A percentile compares a stretch with the other conserved stretches of the same genome.
Evolutionary conservation across 2,329 filamentous ascomycete genomes (phyloP).

Genomic region (Aspergillus sp.): DNA sequence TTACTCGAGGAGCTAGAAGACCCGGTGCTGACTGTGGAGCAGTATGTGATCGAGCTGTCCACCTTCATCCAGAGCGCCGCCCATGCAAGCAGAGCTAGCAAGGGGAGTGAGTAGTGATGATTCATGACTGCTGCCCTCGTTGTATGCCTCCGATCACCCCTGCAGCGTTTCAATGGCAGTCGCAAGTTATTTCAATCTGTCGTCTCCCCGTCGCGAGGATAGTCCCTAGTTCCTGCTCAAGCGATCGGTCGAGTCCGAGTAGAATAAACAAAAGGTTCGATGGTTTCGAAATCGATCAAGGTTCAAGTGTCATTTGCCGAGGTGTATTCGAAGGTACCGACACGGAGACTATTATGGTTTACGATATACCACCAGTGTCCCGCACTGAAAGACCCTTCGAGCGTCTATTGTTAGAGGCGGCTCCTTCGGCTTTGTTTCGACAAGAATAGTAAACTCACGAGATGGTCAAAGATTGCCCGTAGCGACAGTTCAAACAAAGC

Average conservation of each 20-base stretch:
- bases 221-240: background rate
- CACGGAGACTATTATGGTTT: background rate
- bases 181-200: background rate
- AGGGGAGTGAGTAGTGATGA: conserved; percentile 24
- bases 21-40: conserved; percentile 52
- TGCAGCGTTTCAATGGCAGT: background rate
- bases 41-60: conserved; percentile 40
- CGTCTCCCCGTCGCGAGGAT: background rate
- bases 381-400: conserved; percentile 9
- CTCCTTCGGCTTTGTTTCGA: too few relatives aligned
- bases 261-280: background rate
- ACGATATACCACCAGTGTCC: conserved; percentile 1
- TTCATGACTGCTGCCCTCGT: conserved; percentile 26
- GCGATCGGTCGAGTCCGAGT: background rate
- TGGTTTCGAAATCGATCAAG: background rate
- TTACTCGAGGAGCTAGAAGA: conserved; percentile 41
- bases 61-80: conserved; percentile 3
- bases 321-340: background rate
- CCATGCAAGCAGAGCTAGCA: conserved; percentile 32
- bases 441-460: background rate
- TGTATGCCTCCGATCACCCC: background rate
- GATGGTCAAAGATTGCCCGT: background rate
- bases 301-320: background rate
- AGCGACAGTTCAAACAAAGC: conserved; percentile 1
- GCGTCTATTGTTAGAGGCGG: background rate